These are phyloP conservation scores for Neurospora sp. DNA, from an alignment of 495 filamentous ascomycete genomes.

Conservation along the genomic window DNA sequence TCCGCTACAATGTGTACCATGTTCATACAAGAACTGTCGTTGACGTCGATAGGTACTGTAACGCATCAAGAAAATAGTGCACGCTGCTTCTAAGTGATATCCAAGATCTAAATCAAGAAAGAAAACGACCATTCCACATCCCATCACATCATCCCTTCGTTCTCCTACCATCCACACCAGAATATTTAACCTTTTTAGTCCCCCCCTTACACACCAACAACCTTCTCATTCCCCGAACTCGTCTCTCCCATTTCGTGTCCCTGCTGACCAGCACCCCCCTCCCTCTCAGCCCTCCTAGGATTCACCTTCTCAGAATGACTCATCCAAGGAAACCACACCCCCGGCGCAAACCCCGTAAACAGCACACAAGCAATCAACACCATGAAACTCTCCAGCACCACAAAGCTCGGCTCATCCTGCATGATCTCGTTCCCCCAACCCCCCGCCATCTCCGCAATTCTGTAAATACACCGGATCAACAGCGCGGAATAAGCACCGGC, in stretches of 20 bases:
- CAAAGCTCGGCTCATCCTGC: slow-evolving; percentile 54
- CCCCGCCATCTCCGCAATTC: slow-evolving; percentile 58
- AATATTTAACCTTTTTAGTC: background rate
- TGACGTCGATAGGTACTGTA: no score
- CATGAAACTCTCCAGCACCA: slow-evolving; percentile 47
- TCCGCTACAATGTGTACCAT: no score
- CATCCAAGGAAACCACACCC: slow-evolving; percentile 33
- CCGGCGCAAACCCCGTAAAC: slow-evolving; percentile 28
- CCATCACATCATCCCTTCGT: background rate
- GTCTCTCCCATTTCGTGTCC: background rate
- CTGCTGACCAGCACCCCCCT: background rate
- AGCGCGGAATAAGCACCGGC: slow-evolving; percentile 48
- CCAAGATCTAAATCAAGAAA: background rate
- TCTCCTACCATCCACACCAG: background rate
- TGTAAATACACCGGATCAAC: slow-evolving; percentile 59
- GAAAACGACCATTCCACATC: background rate
- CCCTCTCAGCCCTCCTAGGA: background rate
- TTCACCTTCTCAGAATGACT: slow-evolving; percentile 7
- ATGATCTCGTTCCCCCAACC: slow-evolving; percentile 60
- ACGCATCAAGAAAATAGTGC: no score
- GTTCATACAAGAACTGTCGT: no score
- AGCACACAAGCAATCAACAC: slow-evolving; percentile 27
- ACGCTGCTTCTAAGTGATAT: background rate
- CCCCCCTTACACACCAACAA: background rate
- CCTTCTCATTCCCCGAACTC: background rate